phyloP scores from a whole-genome alignment of 495 filamentous ascomycete species.

The Penicillium maclennaniae region DNA sequence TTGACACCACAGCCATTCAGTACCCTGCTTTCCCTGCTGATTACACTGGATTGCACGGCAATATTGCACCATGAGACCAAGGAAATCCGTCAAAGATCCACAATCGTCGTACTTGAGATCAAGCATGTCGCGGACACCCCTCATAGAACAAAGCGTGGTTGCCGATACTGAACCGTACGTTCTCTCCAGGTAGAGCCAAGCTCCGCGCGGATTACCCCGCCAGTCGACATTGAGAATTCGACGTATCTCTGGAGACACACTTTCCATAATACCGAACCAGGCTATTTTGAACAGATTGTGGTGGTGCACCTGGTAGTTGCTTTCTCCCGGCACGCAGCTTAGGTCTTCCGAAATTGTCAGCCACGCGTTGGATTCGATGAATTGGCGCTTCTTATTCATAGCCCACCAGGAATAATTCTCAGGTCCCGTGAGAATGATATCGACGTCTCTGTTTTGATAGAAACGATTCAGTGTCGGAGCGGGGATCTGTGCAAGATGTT shows the following conservation, averaged over 20 bases:
- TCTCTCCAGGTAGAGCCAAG: constrained; percentile 2
- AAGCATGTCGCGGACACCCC: background rate
- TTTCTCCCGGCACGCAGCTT: background rate
- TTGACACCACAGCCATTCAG: constrained; percentile 10
- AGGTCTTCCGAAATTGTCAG: background rate
- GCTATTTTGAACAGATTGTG: background rate
- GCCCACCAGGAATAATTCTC: constrained; percentile 7
- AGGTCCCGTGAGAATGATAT: constrained; percentile 4
- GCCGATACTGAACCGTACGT: background rate
- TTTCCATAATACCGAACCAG: constrained; percentile 4
- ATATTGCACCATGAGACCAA: constrained; percentile 3
- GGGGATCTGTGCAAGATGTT: background rate
- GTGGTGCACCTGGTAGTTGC: background rate
- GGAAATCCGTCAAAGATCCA: constrained; percentile 4
- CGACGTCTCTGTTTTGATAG: background rate
- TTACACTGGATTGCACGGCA: constrained; percentile 7
- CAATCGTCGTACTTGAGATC: constrained; percentile 7
- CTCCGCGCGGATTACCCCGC: background rate
- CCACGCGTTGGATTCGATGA: background rate
- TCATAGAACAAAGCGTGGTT: background rate
- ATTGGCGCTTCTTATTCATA: background rate
- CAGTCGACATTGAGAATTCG: background rate
- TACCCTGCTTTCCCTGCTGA: background rate
- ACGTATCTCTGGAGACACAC: constrained; percentile 3
- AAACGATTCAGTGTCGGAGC: background rate